Evolutionary conservation across 2,329 filamentous ascomycete species (phyloP), one percentile per base, ranked within the genome.

Genomic region (Stagonosporopsis rhizophila): DNA sequence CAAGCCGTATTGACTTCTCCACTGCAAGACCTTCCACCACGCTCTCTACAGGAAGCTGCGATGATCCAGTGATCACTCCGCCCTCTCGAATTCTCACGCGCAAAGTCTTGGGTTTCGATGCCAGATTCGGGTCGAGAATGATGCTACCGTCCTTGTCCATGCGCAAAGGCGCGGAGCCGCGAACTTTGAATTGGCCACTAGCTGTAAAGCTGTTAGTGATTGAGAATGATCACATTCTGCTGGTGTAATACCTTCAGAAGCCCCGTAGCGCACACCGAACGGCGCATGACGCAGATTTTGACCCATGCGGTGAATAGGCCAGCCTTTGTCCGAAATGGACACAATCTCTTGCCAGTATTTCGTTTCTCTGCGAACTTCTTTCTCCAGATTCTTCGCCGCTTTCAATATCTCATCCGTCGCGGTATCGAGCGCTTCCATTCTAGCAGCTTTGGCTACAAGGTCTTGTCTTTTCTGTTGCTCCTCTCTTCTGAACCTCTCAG

Each of bases 331-430:
- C 62, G 89, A 92, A 40, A 98, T 87, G 9, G 87, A 85, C 42
- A 96, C 79, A 2, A 98, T 85, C 66, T 96, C 89, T 52, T 89
- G 85, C 95, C 95, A 99, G 75, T 96, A 99, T 66, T 84, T 88
- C 2, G 88, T 88, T 78, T 99, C 95, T 27, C 87, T 85, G 9
- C 85, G 83, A 30, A 96, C 89, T 73, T 96, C 93, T 11, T 84
- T 85, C 65, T 91, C 85, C 12, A 99, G 78, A 37, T 91, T 84
- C 23, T 83, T 82, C 0, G 90, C 89, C 4, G 92, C 89, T 9
- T 86, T 83, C 14, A 92, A 79, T 20, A 96, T 84, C 32, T 88
- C 87, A 65, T 91, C 88, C 1, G 91, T 87, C 3, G 90, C 88
- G 30, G 85, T 84, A 66, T 90, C 87, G 63, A 96, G 86, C 41